Base-by-base conservation (phyloP, 345 rosid genomes). In the Abelmoschus esculentus region DNA sequence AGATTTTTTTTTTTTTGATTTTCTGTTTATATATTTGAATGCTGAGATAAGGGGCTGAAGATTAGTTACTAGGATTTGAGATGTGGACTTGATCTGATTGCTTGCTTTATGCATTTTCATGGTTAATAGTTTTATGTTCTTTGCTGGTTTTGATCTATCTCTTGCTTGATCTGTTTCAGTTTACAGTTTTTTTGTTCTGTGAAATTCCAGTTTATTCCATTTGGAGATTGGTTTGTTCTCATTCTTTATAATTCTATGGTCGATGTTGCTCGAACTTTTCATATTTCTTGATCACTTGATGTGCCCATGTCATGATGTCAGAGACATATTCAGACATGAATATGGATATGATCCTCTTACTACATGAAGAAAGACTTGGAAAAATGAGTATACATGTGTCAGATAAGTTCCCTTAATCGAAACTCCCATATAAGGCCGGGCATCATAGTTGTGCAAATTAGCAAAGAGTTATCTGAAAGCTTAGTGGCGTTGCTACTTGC, bases 41-140 rank as follows among this genome's bases (percentile, higher is more conserved):
- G 57, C 19, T 63, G 32, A 36, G 19, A 46, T 32, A 67, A n/a
- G 0, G 47, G 22, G 47, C 6, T 32, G 40, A 36, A 36, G 8
- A 36, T 49, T 57, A 59, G 26, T 47, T 18, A 29, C 47, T 49
- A 49, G 40, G 9, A 19, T 55, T 55, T 19, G 5, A 19, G 14
- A 13, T 55, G 17, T 47, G 63, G 73, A 73, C 42, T 77, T 75
- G 76, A 79, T 77, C 74, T 67, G 65, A 67, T 50, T 72, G 22
- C 71, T 31, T 44, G 26, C 68, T 28, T 31, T 53, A 32, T 50
- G 57, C 22, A 44, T 1, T 32, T 70, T 66, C 54, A 52, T 49
- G 31, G 47, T 52, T 52, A 9, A 11, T 28, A 70, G 49, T 28
- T 67, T 68, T 34, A 28, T 69, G 52, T 47, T 36, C 72, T 61